Evolutionary conservation across 805 yeast species (phyloP).

Genomic region (Candida methanosorbosa): DNA sequence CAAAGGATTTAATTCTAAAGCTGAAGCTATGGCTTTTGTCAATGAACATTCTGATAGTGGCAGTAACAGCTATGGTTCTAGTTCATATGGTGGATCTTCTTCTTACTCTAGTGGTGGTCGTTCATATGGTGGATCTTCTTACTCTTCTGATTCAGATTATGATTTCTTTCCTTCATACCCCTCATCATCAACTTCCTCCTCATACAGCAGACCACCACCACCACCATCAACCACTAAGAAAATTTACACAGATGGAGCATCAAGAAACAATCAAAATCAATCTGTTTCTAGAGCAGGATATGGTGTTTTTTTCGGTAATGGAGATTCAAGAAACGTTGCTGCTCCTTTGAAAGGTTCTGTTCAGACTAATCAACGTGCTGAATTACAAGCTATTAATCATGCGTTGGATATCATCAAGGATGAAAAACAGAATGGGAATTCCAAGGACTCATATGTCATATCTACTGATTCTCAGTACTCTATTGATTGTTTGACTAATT

Average conservation of each 20-base stretch:
- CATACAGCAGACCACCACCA: neutral
- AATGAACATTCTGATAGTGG: slow-evolving; percentile 2
- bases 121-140: neutral
- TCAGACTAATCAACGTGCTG: slow-evolving; percentile 80
- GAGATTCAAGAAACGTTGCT: slow-evolving; percentile 45
- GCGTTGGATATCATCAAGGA: slow-evolving; percentile 38
- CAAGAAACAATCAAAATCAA: slow-evolving; percentile 46
- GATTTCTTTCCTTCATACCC: neutral
- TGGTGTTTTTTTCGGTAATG: slow-evolving; percentile 63
- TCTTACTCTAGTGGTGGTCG: slow-evolving; percentile 1
- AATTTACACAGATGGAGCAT: slow-evolving; percentile 77
- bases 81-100: neutral
- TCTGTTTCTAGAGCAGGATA: slow-evolving; percentile 45
- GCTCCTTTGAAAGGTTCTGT: slow-evolving; percentile 35
- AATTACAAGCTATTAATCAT: slow-evolving; percentile 53
- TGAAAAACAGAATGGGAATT: slow-evolving; percentile 20
- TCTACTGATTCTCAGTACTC: slow-evolving; percentile 68
- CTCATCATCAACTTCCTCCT: neutral
- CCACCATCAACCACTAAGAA: neutral
- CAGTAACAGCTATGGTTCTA: neutral
- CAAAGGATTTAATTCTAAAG: slow-evolving; percentile 45
- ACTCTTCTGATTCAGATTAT: slow-evolving; percentile 1
- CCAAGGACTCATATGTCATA: slow-evolving; percentile 29
- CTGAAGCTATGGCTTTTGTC: slow-evolving; percentile 37
- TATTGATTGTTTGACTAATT: slow-evolving; percentile 43